phyloP scores from a whole-genome alignment of 2,329 filamentous ascomycete species.

The Xylaria sp. region DNA sequence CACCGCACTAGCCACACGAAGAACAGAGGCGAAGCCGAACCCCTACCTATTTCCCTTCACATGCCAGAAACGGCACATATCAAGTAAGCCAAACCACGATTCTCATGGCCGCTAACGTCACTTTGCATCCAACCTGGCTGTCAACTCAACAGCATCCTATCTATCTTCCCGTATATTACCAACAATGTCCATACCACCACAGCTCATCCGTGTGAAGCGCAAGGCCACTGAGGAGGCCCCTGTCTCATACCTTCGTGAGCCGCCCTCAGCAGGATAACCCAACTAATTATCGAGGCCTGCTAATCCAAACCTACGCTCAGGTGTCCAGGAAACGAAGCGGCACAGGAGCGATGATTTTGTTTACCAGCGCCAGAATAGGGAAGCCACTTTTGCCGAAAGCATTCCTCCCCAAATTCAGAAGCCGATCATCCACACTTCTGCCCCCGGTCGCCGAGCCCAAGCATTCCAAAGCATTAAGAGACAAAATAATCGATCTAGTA shows the following conservation, averaged over 20 bases:
- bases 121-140: neutral
- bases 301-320: conserved; percentile 48
- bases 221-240: conserved; percentile 66
- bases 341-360: conserved; percentile 65
- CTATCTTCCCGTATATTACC: neutral
- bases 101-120: neutral
- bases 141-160: neutral
- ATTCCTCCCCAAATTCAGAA: conserved; percentile 42
- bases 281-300: conserved; percentile 17
- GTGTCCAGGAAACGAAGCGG: conserved; percentile 66
- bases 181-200: conserved; percentile 67
- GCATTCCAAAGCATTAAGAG: conserved; percentile 42
- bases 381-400: conserved; percentile 45
- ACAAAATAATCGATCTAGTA: conserved; percentile 30
- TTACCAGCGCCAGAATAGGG: conserved; percentile 63
- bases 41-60: conserved; percentile 5
- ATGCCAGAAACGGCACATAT: conserved; percentile 27
- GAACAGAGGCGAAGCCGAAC: neutral
- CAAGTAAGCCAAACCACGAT: neutral
- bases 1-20: neutral
- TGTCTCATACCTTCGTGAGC: conserved; percentile 67
- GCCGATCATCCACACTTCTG: conserved; percentile 63
- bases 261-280: conserved; percentile 23
- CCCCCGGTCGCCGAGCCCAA: conserved; percentile 52
- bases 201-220: conserved; percentile 70